These are phyloP conservation scores for Tolypocladium album DNA, from an alignment of 2,329 filamentous ascomycete genomes.

Conservation along the genomic window DNA sequence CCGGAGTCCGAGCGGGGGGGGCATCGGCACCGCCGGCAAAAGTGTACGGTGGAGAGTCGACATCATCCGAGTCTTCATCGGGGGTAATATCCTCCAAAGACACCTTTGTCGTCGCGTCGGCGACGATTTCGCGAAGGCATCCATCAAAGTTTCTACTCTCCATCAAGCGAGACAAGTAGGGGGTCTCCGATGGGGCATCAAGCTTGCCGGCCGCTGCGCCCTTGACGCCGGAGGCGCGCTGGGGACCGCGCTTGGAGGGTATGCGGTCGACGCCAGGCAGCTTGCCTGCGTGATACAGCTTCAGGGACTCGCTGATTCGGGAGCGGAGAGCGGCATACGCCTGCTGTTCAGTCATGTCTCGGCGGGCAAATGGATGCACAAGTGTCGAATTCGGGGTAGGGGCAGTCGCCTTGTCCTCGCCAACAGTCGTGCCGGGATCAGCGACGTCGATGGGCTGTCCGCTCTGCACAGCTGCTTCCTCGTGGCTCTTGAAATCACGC, in stretches of 20 bases:
- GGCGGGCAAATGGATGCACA: slow-evolving; percentile 24
- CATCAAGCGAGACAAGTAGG: slow-evolving; percentile 57
- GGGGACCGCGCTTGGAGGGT: slow-evolving; percentile 21
- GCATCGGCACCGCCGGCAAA: slow-evolving; percentile 6
- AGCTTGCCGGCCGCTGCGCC: slow-evolving; percentile 20
- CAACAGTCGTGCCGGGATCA: slow-evolving; percentile 8
- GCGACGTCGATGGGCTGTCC: slow-evolving; percentile 63
- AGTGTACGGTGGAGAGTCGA: slow-evolving; percentile 7
- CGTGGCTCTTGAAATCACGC: slow-evolving; percentile 89
- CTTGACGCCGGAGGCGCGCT: background rate
- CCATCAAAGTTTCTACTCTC: slow-evolving; percentile 49
- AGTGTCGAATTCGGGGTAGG: slow-evolving; percentile 5
- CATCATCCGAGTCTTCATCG: slow-evolving; percentile 42
- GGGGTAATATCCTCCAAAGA: slow-evolving; percentile 38
- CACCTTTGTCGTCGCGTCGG: slow-evolving; percentile 45
- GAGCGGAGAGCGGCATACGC: slow-evolving; percentile 38
- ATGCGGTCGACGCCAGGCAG: slow-evolving; percentile 36
- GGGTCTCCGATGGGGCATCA: slow-evolving; percentile 46
- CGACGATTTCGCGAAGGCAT: slow-evolving; percentile 47
- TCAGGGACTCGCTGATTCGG: slow-evolving; percentile 43
- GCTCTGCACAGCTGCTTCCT: slow-evolving; percentile 81
- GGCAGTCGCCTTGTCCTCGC: slow-evolving; percentile 14
- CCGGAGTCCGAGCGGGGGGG: slow-evolving; percentile 21
- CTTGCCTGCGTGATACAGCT: slow-evolving; percentile 39
- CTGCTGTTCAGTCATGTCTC: slow-evolving; percentile 42